Evolutionary conservation across 2,329 filamentous ascomycete genomes (phyloP).

Genomic region (Whalleya microplaca): DNA sequence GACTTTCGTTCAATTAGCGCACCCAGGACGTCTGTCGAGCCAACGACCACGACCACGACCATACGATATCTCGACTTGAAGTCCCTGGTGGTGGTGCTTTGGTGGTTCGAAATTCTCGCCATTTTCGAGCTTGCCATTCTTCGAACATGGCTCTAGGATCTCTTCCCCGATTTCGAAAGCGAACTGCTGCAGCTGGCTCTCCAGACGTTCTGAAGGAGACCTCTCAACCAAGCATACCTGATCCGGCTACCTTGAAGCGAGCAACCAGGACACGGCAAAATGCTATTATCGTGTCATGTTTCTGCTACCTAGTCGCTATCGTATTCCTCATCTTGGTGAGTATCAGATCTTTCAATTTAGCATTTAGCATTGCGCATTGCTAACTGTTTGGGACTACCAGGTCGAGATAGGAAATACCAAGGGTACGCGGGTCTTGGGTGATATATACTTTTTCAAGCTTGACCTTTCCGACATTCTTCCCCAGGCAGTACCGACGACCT

Average conservation of each 20-base stretch:
- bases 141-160: conserved; percentile 26
- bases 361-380: conserved; percentile 1
- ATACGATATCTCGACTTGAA: conserved; percentile 4
- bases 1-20: neutral
- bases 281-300: conserved; percentile 66
- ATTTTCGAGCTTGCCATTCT: neutral
- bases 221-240: conserved; percentile 12
- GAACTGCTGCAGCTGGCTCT: conserved; percentile 19
- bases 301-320: conserved; percentile 67
- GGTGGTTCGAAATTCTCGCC: neutral
- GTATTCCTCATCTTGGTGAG: conserved; percentile 78
- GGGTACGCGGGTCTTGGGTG: conserved; percentile 62
- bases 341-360: neutral
- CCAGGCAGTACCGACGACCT: conserved; percentile 68
- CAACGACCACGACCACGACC: conserved; percentile 7
- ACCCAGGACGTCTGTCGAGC: neutral
- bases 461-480: conserved; percentile 83
- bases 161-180: conserved; percentile 31
- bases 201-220: conserved; percentile 26
- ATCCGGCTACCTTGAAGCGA: conserved; percentile 44
- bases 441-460: conserved; percentile 84
- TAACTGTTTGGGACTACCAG: conserved; percentile 33
- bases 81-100: no score
- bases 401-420: conserved; percentile 75
- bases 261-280: conserved; percentile 58